Evolutionary conservation across 2,329 filamentous ascomycete species (phyloP).

Genomic region (Leptoxyphium fumago): DNA sequence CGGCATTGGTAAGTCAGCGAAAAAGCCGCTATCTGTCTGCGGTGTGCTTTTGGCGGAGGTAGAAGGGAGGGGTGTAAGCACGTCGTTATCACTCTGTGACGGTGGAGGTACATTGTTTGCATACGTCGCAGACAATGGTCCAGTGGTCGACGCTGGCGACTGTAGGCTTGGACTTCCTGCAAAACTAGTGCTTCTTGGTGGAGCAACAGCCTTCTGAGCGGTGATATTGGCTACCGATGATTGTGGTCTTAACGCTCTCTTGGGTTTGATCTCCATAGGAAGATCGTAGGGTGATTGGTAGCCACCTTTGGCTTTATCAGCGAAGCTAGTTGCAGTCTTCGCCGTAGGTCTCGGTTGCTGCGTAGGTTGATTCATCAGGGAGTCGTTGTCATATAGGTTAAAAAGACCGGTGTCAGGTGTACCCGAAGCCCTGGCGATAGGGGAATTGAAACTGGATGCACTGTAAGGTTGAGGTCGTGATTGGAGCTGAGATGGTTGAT

Average conservation of each 20-base stretch:
- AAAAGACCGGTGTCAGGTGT: slow-evolving; percentile 19
- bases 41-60: slow-evolving; percentile 10
- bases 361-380: slow-evolving; percentile 6
- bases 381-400: slow-evolving; percentile 12
- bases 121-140: slow-evolving; percentile 9
- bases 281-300: slow-evolving; percentile 93
- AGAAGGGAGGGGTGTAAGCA: background rate
- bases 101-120: slow-evolving; percentile 1
- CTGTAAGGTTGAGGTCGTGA: slow-evolving; percentile 8
- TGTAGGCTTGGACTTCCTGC: slow-evolving; percentile 18
- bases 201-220: slow-evolving; percentile 27
- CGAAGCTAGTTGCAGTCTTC: slow-evolving; percentile 57
- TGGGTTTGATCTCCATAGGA: slow-evolving; percentile 67
- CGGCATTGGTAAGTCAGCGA: slow-evolving; percentile 32
- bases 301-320: slow-evolving; percentile 75
- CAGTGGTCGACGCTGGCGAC: slow-evolving; percentile 21
- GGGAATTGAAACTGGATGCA: slow-evolving; percentile 7
- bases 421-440: slow-evolving; percentile 15
- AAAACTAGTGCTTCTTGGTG: slow-evolving; percentile 49
- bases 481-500: background rate
- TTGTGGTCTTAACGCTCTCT: slow-evolving; percentile 37
- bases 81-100: too few relatives aligned
- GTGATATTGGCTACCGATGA: slow-evolving; percentile 18
- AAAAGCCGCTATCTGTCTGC: slow-evolving; percentile 27
- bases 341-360: slow-evolving; percentile 34